These are phyloP conservation scores for Trypanosoma mega DNA, from an alignment of 208 protist genomes.

Conservation along the genomic window DNA sequence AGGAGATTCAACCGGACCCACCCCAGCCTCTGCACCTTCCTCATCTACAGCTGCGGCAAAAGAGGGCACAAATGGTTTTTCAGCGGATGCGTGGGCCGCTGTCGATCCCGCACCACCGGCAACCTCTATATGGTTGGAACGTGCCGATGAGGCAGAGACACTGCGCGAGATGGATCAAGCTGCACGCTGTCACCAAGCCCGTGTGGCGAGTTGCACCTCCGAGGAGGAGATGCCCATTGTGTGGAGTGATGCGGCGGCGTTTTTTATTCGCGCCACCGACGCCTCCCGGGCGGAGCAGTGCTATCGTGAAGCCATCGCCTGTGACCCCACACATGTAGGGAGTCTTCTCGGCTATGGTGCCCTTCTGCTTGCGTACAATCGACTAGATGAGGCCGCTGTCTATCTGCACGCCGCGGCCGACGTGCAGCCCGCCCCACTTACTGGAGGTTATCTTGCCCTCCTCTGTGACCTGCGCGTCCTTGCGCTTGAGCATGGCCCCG, in stretches of 20 bases:
- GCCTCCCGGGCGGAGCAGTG: slow-evolving; percentile 84
- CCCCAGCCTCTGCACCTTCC: too few relatives aligned
- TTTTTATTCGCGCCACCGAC: slow-evolving; percentile 78
- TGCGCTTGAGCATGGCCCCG: slow-evolving; percentile 42
- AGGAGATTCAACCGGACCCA: slow-evolving; percentile 8
- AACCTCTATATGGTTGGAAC: slow-evolving; percentile 40
- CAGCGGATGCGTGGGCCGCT: neutral
- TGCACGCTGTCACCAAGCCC: slow-evolving; percentile 74
- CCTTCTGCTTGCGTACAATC: slow-evolving; percentile 74
- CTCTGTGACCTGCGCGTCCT: slow-evolving; percentile 63
- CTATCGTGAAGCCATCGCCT: slow-evolving; percentile 86
- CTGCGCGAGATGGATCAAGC: slow-evolving; percentile 58
- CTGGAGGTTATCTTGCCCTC: slow-evolving; percentile 68
- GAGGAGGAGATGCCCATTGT: slow-evolving; percentile 25
- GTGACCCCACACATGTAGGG: slow-evolving; percentile 48
- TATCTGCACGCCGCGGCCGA: slow-evolving; percentile 85
- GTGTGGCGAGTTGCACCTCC: slow-evolving; percentile 40
- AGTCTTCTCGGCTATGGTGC: slow-evolving; percentile 79
- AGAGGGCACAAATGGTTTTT: neutral
- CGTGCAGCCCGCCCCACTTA: slow-evolving; percentile 37
- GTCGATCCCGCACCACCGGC: neutral
- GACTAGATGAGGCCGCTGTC: slow-evolving; percentile 82
- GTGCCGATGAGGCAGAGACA: slow-evolving; percentile 83
- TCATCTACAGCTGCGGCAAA: too few relatives aligned
- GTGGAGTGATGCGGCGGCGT: slow-evolving; percentile 77